A percentile compares a stretch with the other conserved stretches of the same genome.
Conservation (phyloP, 2,329 filamentous ascomycete species). For the Colletotrichum nymphaeae region DNA sequence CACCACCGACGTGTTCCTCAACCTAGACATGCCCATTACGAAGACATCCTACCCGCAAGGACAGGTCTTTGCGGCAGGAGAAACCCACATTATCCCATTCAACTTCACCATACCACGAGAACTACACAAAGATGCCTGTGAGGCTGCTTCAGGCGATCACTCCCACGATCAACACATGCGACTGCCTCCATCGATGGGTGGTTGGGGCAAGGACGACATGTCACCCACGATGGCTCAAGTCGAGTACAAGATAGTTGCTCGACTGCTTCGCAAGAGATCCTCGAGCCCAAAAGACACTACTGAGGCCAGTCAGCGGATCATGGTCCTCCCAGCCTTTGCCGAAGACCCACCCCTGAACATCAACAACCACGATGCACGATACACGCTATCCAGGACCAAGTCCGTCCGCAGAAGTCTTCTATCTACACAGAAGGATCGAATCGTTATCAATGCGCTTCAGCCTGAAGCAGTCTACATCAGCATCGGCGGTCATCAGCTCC, state of each 20-base stretch:
- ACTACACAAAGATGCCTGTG: conserved; percentile 68
- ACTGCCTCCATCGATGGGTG: conserved; percentile 64
- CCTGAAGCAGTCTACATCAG: conserved; percentile 61
- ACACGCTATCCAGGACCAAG: conserved; percentile 62
- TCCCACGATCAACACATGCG: conserved; percentile 64
- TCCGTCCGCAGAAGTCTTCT: conserved; percentile 64
- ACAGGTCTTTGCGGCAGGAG: conserved; percentile 57
- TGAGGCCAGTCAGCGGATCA: conserved; percentile 57
- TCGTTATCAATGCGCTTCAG: conserved; percentile 58
- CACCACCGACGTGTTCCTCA: conserved; percentile 65
- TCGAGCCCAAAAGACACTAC: conserved; percentile 45
- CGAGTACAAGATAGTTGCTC: conserved; percentile 63
- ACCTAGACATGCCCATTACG: conserved; percentile 64
- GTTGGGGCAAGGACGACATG: conserved; percentile 66
- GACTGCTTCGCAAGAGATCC: conserved; percentile 46
- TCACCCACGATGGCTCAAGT: conserved; percentile 65
- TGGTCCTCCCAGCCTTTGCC: conserved; percentile 60
- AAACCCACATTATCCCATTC: conserved; percentile 65
- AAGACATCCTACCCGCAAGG: conserved; percentile 57
- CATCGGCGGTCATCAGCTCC: conserved; percentile 57
- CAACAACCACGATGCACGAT: conserved; percentile 58
- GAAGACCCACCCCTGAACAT: conserved; percentile 65
- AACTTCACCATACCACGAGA: conserved; percentile 67
- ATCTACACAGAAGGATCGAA: conserved; percentile 59
- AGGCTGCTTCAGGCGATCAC: conserved; percentile 55